Conservation (phyloP, 306 rosid species). For the Prinsepia uniflora region DNA sequence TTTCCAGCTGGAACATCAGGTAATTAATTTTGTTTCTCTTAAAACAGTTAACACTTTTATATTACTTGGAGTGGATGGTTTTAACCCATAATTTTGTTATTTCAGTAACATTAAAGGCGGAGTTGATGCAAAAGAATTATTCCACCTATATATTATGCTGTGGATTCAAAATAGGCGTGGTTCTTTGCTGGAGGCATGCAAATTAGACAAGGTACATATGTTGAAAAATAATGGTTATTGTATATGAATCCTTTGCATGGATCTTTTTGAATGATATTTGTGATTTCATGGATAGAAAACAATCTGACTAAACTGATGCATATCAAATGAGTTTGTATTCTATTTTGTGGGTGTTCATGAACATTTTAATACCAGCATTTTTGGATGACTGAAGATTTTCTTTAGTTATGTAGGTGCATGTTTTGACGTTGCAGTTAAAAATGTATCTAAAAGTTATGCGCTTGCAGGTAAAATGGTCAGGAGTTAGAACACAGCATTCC, state of each 20-base stretch:
- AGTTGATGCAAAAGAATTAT: constrained; percentile 93
- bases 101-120: constrained; percentile 81
- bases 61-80: neutral
- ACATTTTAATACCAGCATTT: neutral
- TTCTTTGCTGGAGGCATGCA: constrained; percentile 84
- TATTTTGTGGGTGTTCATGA: neutral
- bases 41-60: neutral
- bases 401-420: neutral
- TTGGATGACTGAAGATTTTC: neutral
- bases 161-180: constrained; percentile 93
- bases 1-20: constrained; percentile 71
- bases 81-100: constrained; percentile 26
- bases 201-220: constrained; percentile 75
- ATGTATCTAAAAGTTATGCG: constrained; percentile 30
- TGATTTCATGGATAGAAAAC: neutral
- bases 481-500: constrained; percentile 87
- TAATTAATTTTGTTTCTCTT: constrained; percentile 27
- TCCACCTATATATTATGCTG: constrained; percentile 82
- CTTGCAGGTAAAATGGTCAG: constrained; percentile 97
- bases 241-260: constrained; percentile 6
- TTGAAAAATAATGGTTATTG: constrained; percentile 2
- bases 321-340: neutral
- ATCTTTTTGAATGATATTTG: constrained; percentile 2
- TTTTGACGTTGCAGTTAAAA: constrained; percentile 1
- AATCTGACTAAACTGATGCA: neutral